Evolutionary conservation across 768 basidiomycete species (phyloP).

Genomic region (Agaricus sinodeliciosus): DNA sequence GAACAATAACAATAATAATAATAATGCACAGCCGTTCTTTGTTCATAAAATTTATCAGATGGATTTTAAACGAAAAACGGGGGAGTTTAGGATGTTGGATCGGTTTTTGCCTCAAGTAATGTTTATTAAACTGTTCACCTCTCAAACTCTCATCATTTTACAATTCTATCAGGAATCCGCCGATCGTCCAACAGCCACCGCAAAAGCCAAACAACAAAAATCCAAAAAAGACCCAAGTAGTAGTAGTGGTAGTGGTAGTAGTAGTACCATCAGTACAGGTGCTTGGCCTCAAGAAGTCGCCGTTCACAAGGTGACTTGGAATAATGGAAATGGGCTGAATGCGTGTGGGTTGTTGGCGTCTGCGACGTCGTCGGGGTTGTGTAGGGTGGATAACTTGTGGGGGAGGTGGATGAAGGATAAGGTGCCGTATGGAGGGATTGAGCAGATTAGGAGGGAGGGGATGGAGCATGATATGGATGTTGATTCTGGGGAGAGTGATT

Average conservation of each 20-base stretch:
- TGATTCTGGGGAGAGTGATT: conserved; percentile 27
- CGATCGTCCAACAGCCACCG: conserved; percentile 32
- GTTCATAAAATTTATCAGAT: conserved; percentile 78
- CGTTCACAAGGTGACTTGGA: conserved; percentile 79
- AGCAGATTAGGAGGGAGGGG: conserved; percentile 53
- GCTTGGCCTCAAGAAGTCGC: conserved; percentile 79
- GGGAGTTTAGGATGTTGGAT: conserved; percentile 86
- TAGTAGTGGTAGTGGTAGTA: too few species aligned
- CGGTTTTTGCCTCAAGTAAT: conserved; percentile 70
- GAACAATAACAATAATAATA: too few species aligned
- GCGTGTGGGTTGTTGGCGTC: conserved; percentile 61
- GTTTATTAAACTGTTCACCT: not conserved
- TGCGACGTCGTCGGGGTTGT: conserved; percentile 79
- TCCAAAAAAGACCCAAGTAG: conserved; percentile 2
- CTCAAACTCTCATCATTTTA: not conserved
- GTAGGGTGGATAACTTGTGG: conserved; percentile 72
- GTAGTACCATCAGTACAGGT: conserved; percentile 31
- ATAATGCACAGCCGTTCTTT: conserved; percentile 66
- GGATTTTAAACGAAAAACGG: conserved; percentile 74
- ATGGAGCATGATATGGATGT: conserved; percentile 34
- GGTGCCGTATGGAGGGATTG: conserved; percentile 60
- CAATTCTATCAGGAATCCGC: conserved; percentile 37
- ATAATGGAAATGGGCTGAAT: conserved; percentile 62
- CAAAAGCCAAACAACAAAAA: conserved; percentile 21
- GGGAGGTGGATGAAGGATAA: conserved; percentile 70